phyloP scores from a whole-genome alignment of 306 rosid species.

The Quercus aquifolioides region DNA sequence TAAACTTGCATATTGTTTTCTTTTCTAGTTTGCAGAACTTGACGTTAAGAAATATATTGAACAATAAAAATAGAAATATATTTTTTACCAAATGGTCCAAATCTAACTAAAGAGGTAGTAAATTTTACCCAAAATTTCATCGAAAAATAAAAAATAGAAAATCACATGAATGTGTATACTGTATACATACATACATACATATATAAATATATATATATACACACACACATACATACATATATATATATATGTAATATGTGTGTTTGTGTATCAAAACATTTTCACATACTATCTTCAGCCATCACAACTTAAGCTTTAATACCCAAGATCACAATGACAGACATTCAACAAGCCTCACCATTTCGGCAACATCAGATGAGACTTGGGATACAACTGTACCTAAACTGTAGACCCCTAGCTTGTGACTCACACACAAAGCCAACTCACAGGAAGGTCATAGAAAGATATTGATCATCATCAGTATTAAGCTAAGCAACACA shows the following conservation, averaged over 20 bases:
- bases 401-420: background rate
- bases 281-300: background rate
- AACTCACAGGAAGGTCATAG: background rate
- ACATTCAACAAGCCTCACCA: background rate
- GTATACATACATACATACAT: too few relatives aligned
- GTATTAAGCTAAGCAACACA: constrained; percentile 6
- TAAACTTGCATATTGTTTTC: background rate
- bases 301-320: background rate
- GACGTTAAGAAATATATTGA: background rate
- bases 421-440: background rate
- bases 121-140: background rate
- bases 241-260: too few relatives aligned
- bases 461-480: background rate
- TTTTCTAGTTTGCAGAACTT: background rate
- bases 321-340: background rate
- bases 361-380: background rate
- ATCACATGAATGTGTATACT: background rate
- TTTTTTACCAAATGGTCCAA: background rate
- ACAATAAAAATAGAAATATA: too few relatives aligned
- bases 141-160: background rate
- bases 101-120: background rate
- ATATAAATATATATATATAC: too few relatives aligned
- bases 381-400: background rate
- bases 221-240: too few relatives aligned
- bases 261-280: background rate